phyloP scores from a whole-genome alignment of 352 stramenopile species.

The Albugo candida region DNA sequence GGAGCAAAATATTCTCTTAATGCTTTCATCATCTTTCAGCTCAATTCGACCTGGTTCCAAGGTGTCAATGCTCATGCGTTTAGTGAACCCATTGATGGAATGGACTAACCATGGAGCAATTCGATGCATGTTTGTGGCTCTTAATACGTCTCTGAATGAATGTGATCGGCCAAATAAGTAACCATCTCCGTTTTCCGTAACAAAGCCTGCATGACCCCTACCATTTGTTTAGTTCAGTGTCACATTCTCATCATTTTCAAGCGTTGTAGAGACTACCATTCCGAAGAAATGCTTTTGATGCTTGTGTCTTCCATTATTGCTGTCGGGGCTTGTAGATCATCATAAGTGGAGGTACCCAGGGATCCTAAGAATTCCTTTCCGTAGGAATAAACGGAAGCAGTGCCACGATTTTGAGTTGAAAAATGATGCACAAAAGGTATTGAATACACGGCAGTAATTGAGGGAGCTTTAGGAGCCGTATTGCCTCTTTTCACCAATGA shows the following conservation, averaged over 20 bases:
- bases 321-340: constrained; percentile 22
- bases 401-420: background rate
- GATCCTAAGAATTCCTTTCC: constrained; percentile 58
- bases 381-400: constrained; percentile 30
- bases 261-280: constrained; percentile 15
- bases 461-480: too few relatives aligned
- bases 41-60: constrained; percentile 31
- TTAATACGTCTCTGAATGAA: constrained; percentile 71
- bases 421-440: too few relatives aligned
- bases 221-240: background rate
- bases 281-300: constrained; percentile 44
- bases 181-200: constrained; percentile 40
- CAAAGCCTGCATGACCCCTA: constrained; percentile 45
- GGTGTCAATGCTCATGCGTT: constrained; percentile 33
- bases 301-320: constrained; percentile 15
- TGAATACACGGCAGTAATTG: too few relatives aligned
- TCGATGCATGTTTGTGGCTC: constrained; percentile 67
- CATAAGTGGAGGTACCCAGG: constrained; percentile 46
- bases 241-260: background rate
- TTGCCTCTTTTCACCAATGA: too few relatives aligned
- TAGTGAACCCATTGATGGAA: constrained; percentile 60
- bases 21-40: constrained; percentile 31
- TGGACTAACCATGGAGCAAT: constrained; percentile 43
- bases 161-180: constrained; percentile 63
- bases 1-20: constrained; percentile 67